These are phyloP conservation scores for Gossypium davidsonii DNA, from an alignment of 441 rosid species.

Conservation along the genomic window DNA sequence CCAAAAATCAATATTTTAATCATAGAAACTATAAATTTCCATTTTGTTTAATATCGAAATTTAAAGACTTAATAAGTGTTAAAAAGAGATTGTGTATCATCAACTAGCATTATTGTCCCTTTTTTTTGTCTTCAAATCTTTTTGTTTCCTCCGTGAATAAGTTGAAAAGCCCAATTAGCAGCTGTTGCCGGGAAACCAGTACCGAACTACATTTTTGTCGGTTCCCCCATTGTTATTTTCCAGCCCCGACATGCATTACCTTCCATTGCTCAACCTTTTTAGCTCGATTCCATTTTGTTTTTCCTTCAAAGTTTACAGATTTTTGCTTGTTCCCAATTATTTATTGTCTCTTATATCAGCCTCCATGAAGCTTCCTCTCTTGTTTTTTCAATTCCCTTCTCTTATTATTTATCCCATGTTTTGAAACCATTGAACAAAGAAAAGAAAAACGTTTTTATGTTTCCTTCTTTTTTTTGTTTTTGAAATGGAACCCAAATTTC, in stretches of 20 bases:
- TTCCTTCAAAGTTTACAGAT: neutral
- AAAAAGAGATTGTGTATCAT: neutral
- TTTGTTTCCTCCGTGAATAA: neutral
- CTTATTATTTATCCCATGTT: neutral
- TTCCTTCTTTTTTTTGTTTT: neutral
- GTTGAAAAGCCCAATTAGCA: neutral
- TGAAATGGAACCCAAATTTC: slow-evolving; percentile 4
- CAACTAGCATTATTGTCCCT: neutral
- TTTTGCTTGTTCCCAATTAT: neutral
- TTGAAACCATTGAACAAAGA: neutral
- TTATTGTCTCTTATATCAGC: neutral
- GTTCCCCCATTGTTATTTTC: neutral
- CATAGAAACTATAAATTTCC: too few species aligned
- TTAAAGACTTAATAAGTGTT: too few species aligned
- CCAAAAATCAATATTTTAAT: too few species aligned
- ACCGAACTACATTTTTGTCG: neutral
- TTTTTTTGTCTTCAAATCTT: neutral
- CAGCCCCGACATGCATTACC: neutral
- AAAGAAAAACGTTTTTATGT: neutral
- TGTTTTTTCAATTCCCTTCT: neutral
- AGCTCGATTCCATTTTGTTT: neutral
- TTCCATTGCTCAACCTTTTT: neutral
- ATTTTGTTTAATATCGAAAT: too few species aligned
- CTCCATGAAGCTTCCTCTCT: neutral
- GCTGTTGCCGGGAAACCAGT: neutral